phyloP scores from a whole-genome alignment of 805 yeast genomes.

The Blastobotrys muscicola region DNA sequence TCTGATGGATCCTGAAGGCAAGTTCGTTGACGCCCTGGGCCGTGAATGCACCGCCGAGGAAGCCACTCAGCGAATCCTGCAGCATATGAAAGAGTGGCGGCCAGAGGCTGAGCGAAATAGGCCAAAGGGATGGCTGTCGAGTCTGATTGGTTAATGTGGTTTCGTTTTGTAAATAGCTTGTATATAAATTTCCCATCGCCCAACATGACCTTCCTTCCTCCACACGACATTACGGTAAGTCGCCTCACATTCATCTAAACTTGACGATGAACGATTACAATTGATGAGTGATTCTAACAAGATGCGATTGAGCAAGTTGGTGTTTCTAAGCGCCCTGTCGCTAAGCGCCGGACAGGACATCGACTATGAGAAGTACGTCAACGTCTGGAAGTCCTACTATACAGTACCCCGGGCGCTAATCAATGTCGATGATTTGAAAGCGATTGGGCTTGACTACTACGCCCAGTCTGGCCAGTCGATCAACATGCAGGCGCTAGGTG shows the following conservation, averaged over 20 bases:
- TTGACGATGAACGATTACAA: neutral
- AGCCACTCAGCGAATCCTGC: constrained; percentile 67
- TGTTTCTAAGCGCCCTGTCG: too few species aligned
- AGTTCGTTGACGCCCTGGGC: constrained; percentile 89
- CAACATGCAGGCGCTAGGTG: constrained; percentile 4
- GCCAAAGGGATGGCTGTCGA: constrained; percentile 28
- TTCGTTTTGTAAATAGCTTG: constrained; percentile 6
- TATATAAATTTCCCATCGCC: neutral
- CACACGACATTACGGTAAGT: too few species aligned
- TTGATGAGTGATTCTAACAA: too few species aligned
- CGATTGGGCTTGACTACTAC: constrained; percentile 6
- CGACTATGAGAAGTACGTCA: constrained; percentile 4
- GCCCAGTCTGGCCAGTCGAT: constrained; percentile 2
- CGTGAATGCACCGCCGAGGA: constrained; percentile 74
- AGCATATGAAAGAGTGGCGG: constrained; percentile 64
- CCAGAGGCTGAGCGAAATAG: constrained; percentile 63
- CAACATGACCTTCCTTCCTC: neutral
- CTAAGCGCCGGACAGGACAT: neutral
- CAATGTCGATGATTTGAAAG: constrained; percentile 9
- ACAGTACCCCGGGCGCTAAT: constrained; percentile 8
- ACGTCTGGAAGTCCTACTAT: constrained; percentile 8
- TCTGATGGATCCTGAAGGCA: constrained; percentile 97
- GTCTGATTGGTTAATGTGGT: constrained; percentile 3
- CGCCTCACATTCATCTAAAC: neutral
- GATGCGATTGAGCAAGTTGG: neutral